Conservation (phyloP, 306 rosid species). For the Malus orientalis region DNA sequence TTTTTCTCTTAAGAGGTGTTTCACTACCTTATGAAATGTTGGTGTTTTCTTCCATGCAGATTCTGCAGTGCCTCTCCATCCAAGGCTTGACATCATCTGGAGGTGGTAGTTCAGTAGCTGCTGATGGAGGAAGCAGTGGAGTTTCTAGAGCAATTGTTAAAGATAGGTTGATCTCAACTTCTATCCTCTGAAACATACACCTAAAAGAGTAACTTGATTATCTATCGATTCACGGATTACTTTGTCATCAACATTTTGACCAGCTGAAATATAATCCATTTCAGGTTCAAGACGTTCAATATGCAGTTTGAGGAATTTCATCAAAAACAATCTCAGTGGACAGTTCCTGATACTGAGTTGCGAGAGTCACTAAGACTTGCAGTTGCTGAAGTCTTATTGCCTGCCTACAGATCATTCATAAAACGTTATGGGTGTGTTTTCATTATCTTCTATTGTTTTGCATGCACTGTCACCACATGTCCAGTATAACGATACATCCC, state of each 20-base stretch:
- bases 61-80: constrained; percentile 73
- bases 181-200: not conserved
- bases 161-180: constrained; percentile 48
- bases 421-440: constrained; percentile 75
- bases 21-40: constrained; percentile 11
- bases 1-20: not conserved
- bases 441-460: not conserved
- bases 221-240: not conserved
- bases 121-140: constrained; percentile 82
- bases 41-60: constrained; percentile 45
- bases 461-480: not conserved
- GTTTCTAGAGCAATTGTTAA: constrained; percentile 89
- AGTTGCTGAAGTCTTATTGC: constrained; percentile 86
- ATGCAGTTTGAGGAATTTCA: constrained; percentile 87
- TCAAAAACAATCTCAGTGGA: constrained; percentile 97
- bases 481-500: not conserved
- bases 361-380: constrained; percentile 94
- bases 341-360: constrained; percentile 85
- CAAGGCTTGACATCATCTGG: constrained; percentile 87
- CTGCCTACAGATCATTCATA: constrained; percentile 85
- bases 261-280: constrained; percentile 3
- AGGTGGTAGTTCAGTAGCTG: constrained; percentile 44
- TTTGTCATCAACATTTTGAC: constrained; percentile 9
- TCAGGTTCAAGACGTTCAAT: constrained; percentile 79
- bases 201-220: not conserved